These are phyloP conservation scores for Agaricus subrufescens DNA, from an alignment of 768 basidiomycete genomes.

Conservation along the genomic window DNA sequence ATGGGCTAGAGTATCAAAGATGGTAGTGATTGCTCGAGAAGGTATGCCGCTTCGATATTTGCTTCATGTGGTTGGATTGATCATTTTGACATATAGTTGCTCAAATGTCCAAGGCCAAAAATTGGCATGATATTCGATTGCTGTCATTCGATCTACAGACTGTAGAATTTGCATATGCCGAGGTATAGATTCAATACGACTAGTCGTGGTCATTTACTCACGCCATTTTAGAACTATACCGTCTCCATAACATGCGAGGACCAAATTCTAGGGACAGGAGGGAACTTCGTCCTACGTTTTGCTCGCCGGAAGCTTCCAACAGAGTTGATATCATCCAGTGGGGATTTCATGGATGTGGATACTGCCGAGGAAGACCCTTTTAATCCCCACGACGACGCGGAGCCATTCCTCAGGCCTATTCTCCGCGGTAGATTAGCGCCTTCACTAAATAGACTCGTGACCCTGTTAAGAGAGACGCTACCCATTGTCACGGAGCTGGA, in stretches of 20 bases:
- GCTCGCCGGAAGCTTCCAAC: constrained; percentile 35
- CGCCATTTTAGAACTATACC: constrained; percentile 53
- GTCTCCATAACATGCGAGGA: constrained; percentile 78
- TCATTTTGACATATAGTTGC: constrained; percentile 48
- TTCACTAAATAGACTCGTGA: constrained; percentile 63
- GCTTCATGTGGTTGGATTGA: background rate
- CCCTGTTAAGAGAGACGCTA: constrained; percentile 68
- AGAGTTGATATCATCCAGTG: constrained; percentile 9
- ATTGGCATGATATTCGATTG: constrained; percentile 74
- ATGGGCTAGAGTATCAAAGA: constrained; percentile 90
- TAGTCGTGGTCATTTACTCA: background rate
- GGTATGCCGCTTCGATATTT: constrained; percentile 35
- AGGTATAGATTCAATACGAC: constrained; percentile 34
- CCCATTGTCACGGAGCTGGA: constrained; percentile 75
- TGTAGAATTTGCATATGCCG: constrained; percentile 82
- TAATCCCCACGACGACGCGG: constrained; percentile 79
- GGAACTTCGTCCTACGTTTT: constrained; percentile 72
- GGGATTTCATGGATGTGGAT: constrained; percentile 20
- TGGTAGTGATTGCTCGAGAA: constrained; percentile 90
- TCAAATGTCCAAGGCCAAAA: constrained; percentile 70
- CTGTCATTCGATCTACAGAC: constrained; percentile 90
- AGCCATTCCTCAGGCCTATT: constrained; percentile 68
- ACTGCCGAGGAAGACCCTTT: constrained; percentile 24
- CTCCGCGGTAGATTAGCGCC: constrained; percentile 62
- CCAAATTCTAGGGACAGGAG: constrained; percentile 62